Base-by-base conservation (phyloP, 768 basidiomycete genomes). In the Podaxis carcinomalis region DNA sequence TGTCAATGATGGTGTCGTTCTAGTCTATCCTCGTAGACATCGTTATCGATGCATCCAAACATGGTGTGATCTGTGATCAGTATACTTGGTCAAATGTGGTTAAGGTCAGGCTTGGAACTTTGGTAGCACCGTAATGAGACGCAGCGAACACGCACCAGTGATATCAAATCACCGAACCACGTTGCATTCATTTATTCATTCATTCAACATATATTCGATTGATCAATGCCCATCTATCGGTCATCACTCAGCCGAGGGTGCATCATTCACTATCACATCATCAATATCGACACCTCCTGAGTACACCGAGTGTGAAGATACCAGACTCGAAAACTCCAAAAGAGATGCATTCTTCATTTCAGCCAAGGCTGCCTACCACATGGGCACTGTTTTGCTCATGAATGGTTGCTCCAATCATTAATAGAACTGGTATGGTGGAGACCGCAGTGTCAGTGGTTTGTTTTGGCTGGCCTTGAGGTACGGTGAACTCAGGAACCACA, bases 141-240 rank as follows among this genome's bases (percentile, higher is more conserved):
- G 16, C 57, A 57, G 57, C 57, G 56, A 57, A 47, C 56, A 36
- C 56, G 57, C 57, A 50, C 49, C 5, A 57, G 57, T 50, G 46
- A 57, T 39, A 57, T 27, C 57, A 50, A 50, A 57, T 57, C 57
- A 57, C 57, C 57, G 57, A 50, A 57, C 47, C 57, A 57, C 57
- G 57, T 57, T 57, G n/a, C 28, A 11, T 36, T 57, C 57, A 57
- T 57, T 50, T 37, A 49, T 50, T 50, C 16, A 57, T 57, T 50
- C 36, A 14, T 19, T 49, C n/a, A 57, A 16, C 19, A 23, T 23
- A 19, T 5, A 19, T 13, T 19, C n/a, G 56, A 23, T 32, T 57
- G 44, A 57, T 47, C 32, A 10, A 57, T 57, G 37, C 47, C 47
- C 46, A 57, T 32, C 25, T 57, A 51, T 57, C 57, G 50, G 16